Base-by-base conservation (phyloP, 768 basidiomycete genomes). In the Tylopilus intermedius region DNA sequence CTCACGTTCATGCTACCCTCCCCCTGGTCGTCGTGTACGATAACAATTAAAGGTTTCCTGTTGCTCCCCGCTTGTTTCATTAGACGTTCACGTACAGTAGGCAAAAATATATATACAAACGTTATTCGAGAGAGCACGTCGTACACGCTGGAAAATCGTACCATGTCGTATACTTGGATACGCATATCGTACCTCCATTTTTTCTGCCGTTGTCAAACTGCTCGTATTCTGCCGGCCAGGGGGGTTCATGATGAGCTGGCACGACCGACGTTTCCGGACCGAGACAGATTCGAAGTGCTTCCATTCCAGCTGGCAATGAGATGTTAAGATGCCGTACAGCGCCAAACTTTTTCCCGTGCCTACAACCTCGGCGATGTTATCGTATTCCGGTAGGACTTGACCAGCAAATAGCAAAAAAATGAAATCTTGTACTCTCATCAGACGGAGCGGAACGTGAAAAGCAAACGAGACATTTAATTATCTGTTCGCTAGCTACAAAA, bases 401-500 rank as follows among this genome's bases (percentile, higher is more conserved):
- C 30, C 30, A 30, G 30, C 30, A 10, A 14, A 33, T 11, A 33
- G 14, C 10, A 33, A 11, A 15, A 15, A 14, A 37, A 13, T 35
- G 33, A 35, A 13, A 35, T 35, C 33, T 35, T 35, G 13, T 1
- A 35, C 33, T 13, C 11, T 11, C 33, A 35, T 35, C 33, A 35
- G 33, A 24, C 24, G 5, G 24, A 33, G 11, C 50, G 35, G 35
- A 33, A 41, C 22, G 5, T 45, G 32, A 27, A 15, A 30, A 15
- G 1, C 30, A 24, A 24, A 41, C 4, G 21, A 7, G 35, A 9
- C 38, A 9, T 38, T 41, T 2, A 26, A 43, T 55, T 55, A 22
- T 53, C 38, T 27, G 35, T 4, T 51, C 22, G 24, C 35, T 33
- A 27, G 1, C 46, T 48, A 15, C 10, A 56, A 60, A 59, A 46